Evolutionary conservation across 176 grass and related monocot genomes (phyloP), one percentile per base, ranked within the genome.

Genomic region (Ampelocalamus luodianensis): DNA sequence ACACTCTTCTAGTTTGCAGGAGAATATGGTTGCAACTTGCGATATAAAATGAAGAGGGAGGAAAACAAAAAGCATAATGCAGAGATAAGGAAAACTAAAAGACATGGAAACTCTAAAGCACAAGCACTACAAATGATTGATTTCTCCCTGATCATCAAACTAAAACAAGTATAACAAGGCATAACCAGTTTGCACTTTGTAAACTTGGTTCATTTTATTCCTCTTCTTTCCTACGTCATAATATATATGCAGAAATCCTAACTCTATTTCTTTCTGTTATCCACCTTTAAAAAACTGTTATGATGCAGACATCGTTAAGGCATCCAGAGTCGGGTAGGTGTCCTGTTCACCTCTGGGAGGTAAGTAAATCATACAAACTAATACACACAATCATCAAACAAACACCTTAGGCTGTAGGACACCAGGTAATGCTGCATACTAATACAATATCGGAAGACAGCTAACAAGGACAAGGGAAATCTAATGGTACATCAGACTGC

Each of bases 331-430:
- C 64, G 70, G 18, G 17, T 73, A 72, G 20, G 17, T 50, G 0
- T 48, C 11, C 23, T 50, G 12, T 74, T 56, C 36, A 70, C 49
- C 48, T 70, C 4, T 69, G n/a, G 50, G 20, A 71, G 50, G 15
- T 44, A 48, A 82, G 44, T 56, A 81, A 70, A 27, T 56, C 20
- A 54, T 66, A 15, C 66, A 82, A 59, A 71, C 36, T 56, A 44
- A 16, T 56, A 76, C 18, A 14, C 9, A 58, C 46, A 37, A 38
- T 12, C 14, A 58, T 16, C 18, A 53, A 29, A 29, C 26, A 54
- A 5, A 74, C 27, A 34, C 49, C 8, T 4, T 7, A 37, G 58
- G n/a, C 58, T 61, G 58, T 26, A 26, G 70, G 26, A 74, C 24
- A 29, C 23, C 42, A 73, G 45, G 46, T 53, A 48, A 74, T 42